Conservation (phyloP, 192 early-diverging fungal species). For the Coemansia sp. region DNA sequence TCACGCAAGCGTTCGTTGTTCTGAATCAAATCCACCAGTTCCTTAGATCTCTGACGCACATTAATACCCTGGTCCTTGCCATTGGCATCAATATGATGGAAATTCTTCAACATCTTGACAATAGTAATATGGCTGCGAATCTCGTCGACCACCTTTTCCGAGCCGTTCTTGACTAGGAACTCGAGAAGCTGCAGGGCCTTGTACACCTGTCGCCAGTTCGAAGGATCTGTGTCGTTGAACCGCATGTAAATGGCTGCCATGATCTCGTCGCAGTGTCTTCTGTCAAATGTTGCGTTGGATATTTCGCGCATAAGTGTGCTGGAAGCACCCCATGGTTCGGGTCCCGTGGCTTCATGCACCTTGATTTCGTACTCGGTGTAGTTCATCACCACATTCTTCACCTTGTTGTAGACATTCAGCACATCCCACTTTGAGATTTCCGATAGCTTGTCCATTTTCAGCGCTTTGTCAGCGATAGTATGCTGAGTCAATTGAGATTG, state of each 20-base stretch:
- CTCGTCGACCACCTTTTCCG: conserved; percentile 88
- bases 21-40: conserved; percentile 80
- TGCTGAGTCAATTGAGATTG: not conserved
- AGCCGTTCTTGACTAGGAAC: conserved; percentile 93
- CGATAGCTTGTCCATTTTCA: conserved; percentile 49
- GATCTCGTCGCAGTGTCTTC: conserved; percentile 91
- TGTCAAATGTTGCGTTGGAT: conserved; percentile 82
- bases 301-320: conserved; percentile 93
- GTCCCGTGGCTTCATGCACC: conserved; percentile 88
- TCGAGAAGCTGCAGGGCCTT: conserved; percentile 93
- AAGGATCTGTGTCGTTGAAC: conserved; percentile 78
- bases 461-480: not conserved
- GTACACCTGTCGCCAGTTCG: conserved; percentile 94
- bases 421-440: conserved; percentile 62
- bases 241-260: conserved; percentile 91
- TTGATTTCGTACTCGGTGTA: conserved; percentile 92
- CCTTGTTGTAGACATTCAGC: conserved; percentile 61
- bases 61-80: conserved; percentile 98
- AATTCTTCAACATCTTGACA: conserved; percentile 84
- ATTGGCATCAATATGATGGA: conserved; percentile 87
- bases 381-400: conserved; percentile 89
- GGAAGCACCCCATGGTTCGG: conserved; percentile 94
- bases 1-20: conserved; percentile 76
- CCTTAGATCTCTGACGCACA: conserved; percentile 83
- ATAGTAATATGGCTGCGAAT: conserved; percentile 83